Evolutionary conservation across 495 filamentous ascomycete species (phyloP).

Genomic region (Umbilicaria muhlenbergii): DNA sequence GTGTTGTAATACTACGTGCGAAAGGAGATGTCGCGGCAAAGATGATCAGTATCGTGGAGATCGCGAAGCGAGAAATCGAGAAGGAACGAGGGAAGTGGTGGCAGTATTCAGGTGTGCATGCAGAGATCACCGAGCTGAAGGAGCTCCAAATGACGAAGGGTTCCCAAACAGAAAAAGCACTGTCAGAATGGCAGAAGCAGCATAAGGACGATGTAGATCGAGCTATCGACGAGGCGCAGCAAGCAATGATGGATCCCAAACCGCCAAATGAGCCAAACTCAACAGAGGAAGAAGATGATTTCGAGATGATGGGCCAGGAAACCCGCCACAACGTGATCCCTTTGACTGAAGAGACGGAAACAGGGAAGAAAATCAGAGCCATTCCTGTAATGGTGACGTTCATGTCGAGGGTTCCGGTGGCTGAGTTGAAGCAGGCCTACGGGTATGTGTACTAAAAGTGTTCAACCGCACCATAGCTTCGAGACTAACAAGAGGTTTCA

Average conservation of each 20-base stretch:
- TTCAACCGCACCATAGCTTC: too few relatives aligned
- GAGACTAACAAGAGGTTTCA: background rate
- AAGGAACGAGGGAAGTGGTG: slow-evolving; percentile 36
- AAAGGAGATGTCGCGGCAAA: slow-evolving; percentile 37
- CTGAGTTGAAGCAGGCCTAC: slow-evolving; percentile 30
- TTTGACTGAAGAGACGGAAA: slow-evolving; percentile 5
- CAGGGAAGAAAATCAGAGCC: slow-evolving; percentile 13
- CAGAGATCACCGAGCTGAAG: slow-evolving; percentile 23
- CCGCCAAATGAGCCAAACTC: slow-evolving; percentile 9
- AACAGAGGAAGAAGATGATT: slow-evolving; percentile 29
- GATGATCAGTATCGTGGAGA: slow-evolving; percentile 47
- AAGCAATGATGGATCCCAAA: background rate
- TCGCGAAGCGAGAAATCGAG: slow-evolving; percentile 42
- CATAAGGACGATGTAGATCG: slow-evolving; percentile 1
- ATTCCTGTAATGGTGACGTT: slow-evolving; percentile 41
- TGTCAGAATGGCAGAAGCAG: slow-evolving; percentile 4
- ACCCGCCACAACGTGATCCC: slow-evolving; percentile 15
- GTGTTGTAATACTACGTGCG: slow-evolving; percentile 31
- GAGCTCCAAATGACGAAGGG: slow-evolving; percentile 11
- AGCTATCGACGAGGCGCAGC: background rate
- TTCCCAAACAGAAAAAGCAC: slow-evolving; percentile 1
- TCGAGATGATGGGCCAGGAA: slow-evolving; percentile 37
- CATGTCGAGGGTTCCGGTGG: slow-evolving; percentile 36
- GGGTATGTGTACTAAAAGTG: slow-evolving; percentile 22
- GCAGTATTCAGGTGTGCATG: slow-evolving; percentile 32